phyloP scores from a whole-genome alignment of 1,139 yeast genomes.

The Geotrichum siamense region DNA sequence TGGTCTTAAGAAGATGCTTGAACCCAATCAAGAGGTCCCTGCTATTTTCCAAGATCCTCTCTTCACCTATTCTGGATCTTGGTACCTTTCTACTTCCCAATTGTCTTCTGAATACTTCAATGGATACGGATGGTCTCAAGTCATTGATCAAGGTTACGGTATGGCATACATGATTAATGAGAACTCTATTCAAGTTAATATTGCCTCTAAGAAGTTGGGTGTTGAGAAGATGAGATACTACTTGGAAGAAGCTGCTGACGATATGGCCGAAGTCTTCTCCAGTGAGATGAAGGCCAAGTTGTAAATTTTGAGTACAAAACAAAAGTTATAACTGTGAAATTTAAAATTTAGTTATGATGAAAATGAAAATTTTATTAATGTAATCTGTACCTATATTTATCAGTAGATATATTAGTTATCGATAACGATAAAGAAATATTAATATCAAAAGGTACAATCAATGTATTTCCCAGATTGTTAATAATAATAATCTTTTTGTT shows the following conservation, averaged over 20 bases:
- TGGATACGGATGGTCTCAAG: slow-evolving; percentile 97
- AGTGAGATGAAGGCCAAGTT: slow-evolving; percentile 31
- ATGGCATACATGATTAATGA: slow-evolving; percentile 88
- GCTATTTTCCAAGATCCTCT: slow-evolving; percentile 71
- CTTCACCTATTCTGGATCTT: slow-evolving; percentile 64
- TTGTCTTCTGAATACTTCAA: slow-evolving; percentile 81
- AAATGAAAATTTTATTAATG: no score
- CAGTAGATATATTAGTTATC: no score
- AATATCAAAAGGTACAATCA: no score
- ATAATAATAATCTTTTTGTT: no score
- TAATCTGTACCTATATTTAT: no score
- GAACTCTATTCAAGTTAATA: slow-evolving; percentile 80
- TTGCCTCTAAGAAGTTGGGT: slow-evolving; percentile 68
- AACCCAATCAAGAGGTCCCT: slow-evolving; percentile 56
- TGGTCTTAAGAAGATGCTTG: slow-evolving; percentile 72
- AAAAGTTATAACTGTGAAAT: no score
- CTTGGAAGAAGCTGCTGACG: slow-evolving; percentile 73
- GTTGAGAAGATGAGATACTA: slow-evolving; percentile 62
- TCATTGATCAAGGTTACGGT: slow-evolving; percentile 89
- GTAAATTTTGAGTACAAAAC: no score
- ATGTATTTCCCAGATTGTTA: no score
- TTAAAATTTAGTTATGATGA: no score
- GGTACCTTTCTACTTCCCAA: slow-evolving; percentile 89
- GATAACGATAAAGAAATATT: no score
- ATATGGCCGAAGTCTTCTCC: slow-evolving; percentile 59